phyloP scores from a whole-genome alignment of 1,139 yeast species.

The Candida freyschussii region DNA sequence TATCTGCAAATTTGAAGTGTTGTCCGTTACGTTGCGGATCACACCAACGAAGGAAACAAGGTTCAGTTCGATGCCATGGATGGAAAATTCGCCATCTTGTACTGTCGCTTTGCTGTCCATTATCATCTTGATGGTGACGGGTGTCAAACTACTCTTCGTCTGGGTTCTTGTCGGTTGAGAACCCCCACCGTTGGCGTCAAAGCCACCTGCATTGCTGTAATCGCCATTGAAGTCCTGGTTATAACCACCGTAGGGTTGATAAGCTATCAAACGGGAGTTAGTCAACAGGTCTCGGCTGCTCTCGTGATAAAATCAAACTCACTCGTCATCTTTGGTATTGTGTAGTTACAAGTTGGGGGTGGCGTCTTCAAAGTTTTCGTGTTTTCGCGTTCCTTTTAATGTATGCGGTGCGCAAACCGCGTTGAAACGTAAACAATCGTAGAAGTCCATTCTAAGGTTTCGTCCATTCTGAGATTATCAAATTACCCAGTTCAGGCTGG shows the following conservation, averaged over 20 bases:
- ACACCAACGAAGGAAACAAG: slow-evolving; percentile 64
- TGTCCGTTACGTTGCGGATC: slow-evolving; percentile 53
- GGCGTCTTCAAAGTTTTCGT: neutral
- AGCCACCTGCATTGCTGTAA: slow-evolving; percentile 25
- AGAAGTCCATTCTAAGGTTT: too few species aligned
- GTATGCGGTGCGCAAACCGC: neutral
- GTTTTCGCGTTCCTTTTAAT: neutral
- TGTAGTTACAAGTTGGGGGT: neutral
- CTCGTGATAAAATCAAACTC: slow-evolving; percentile 1
- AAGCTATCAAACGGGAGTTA: slow-evolving; percentile 11
- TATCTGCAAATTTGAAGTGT: slow-evolving; percentile 46
- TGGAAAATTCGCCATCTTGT: slow-evolving; percentile 71
- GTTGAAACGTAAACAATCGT: neutral
- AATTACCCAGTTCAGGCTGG: too few species aligned
- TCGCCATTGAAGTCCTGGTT: slow-evolving; percentile 17
- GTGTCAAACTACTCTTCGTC: slow-evolving; percentile 45
- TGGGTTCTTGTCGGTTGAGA: slow-evolving; percentile 23
- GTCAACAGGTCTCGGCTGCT: neutral
- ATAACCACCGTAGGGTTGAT: slow-evolving; percentile 25
- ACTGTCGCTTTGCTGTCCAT: slow-evolving; percentile 58
- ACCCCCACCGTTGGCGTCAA: slow-evolving; percentile 19
- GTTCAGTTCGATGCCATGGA: slow-evolving; percentile 59
- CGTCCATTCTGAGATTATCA: too few species aligned
- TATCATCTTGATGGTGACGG: slow-evolving; percentile 81
- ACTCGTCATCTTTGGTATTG: slow-evolving; percentile 4